Base-by-base conservation (phyloP, 805 yeast species). In the Hanseniaspora thailandica region DNA sequence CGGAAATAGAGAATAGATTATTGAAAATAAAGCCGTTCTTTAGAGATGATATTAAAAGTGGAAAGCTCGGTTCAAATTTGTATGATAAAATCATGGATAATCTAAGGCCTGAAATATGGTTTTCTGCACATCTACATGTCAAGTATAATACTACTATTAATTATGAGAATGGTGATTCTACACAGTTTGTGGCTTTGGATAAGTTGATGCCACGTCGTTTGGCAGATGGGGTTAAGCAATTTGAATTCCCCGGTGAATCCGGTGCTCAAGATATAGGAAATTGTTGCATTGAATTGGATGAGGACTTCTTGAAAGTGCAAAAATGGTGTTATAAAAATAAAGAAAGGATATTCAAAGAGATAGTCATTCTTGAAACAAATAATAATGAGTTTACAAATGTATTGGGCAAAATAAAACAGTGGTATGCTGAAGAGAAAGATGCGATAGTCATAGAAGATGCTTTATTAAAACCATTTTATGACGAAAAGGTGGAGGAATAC, bases 81-180 rank as follows among this genome's bases (percentile, higher is more conserved):
- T 77, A 78, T 47, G 72, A 76, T 71, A 68, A 70, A 20, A 63
- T 87, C 15, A 66, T 93, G 58, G 60, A 70, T 23, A 60, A 62
- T 15, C 57, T 86, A 52, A 71, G 68, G 59, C 97, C 97, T 0
- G 57, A 65, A 17, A 71, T 76, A 64, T 93, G 97, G 98, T 77
- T 86, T 56, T 79, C 93, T 59, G 94, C 94, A 10, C 98, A 93
- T 69, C 66, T 93, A 54, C 98, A 93, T 65, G 87, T 82, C 2
- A 70, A 69, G 52, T 93, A 76, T 61, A 71, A 69, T 6, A 96
- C 96, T 0, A 57, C 55, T 0, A 76, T 81, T 1, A 55, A 61
- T 0, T 79, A 76, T 62, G 53, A 62, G 57, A 63, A 56, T 40
- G 54, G 59, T 47, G 43, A 55, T 55, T 13, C 35, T 19, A 36